Base-by-base conservation (phyloP, 2,329 filamentous ascomycete species). In the Colletotrichum sp. region DNA sequence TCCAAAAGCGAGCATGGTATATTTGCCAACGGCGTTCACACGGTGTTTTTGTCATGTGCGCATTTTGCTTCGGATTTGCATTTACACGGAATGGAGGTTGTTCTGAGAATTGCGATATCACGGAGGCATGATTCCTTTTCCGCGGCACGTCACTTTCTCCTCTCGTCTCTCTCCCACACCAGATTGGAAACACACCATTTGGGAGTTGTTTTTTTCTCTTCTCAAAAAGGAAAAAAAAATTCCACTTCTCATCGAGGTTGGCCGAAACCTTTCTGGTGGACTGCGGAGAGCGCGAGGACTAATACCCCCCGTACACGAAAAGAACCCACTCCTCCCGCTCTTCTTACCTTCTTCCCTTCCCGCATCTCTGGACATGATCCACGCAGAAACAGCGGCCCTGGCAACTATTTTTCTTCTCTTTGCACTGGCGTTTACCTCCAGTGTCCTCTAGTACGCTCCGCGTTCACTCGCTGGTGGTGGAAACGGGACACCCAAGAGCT, bases 211-310 rank as follows among this genome's bases (percentile, higher is more conserved):
- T 76, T 79, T 79, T 78, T 75, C 28, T 75, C 30, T 49, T 49
- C 44, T 49, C 44, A 49, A 49, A 49, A 49, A 49, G 60, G 64
- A 77, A 77, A 64, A 79, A 80, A 83, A 78, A 80, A 84, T 86
- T 88, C 87, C 87, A 85, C 87, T 89, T 88, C 87, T 88, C 79
- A 18, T 81, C 81, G 84, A 88, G 86, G 87, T 89, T 89, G 87
- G 87, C 86, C 85, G 85, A 86, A 73, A 84, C 85, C 80, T 83
- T 85, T 87, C 83, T 86, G 85, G 86, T 85, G 85, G 85, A 82
- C 81, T 83, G 78, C 84, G 84, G 78, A 80, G 84, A 84, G 84
- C 26, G 30, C 83, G 85, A 86, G 85, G 86, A 81, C 79, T 83
- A 82, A 82, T 81, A 71, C 78, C 74, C 52, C 36, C 77, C 78